Evolutionary conservation across 352 stramenopile genomes (phyloP).

Genomic region (Globisporangium polare): DNA sequence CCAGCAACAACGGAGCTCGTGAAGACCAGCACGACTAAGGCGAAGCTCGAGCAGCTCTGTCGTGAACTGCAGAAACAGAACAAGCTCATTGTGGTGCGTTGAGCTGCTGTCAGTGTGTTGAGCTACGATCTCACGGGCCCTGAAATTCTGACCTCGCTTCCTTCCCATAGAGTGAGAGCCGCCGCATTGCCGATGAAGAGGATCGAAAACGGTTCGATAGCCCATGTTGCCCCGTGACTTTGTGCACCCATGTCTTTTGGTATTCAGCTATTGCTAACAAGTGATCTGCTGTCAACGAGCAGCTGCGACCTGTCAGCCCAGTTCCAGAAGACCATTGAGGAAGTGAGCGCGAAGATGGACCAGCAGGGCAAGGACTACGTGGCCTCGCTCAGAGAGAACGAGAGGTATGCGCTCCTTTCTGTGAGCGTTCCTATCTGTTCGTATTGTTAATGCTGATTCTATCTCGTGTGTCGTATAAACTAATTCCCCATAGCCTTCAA

Average conservation of each 20-base stretch:
- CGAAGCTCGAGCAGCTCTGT: constrained; percentile 81
- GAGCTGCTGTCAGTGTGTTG: neutral
- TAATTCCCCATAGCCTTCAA: too few species aligned
- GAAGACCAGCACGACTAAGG: constrained; percentile 63
- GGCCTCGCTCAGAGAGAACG: constrained; percentile 79
- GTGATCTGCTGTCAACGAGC: neutral
- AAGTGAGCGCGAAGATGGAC: constrained; percentile 88
- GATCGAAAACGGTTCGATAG: constrained; percentile 71
- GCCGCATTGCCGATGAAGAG: constrained; percentile 81
- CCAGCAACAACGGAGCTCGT: constrained; percentile 54
- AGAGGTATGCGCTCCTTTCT: too few species aligned
- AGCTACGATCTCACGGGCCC: neutral
- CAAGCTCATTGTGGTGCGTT: constrained; percentile 71
- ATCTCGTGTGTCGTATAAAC: too few species aligned
- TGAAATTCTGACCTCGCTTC: neutral
- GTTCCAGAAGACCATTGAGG: constrained; percentile 86
- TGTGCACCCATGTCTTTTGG: neutral
- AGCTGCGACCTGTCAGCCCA: constrained; percentile 70
- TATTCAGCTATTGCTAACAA: neutral
- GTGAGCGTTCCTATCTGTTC: too few species aligned
- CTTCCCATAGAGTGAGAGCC: constrained; percentile 53
- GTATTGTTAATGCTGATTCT: too few species aligned
- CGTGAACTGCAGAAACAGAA: constrained; percentile 87
- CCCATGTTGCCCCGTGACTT: too few species aligned
- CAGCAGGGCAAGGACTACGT: constrained; percentile 84